Conservation (phyloP, 2,329 filamentous ascomycete species). For the Cadophora sp. region DNA sequence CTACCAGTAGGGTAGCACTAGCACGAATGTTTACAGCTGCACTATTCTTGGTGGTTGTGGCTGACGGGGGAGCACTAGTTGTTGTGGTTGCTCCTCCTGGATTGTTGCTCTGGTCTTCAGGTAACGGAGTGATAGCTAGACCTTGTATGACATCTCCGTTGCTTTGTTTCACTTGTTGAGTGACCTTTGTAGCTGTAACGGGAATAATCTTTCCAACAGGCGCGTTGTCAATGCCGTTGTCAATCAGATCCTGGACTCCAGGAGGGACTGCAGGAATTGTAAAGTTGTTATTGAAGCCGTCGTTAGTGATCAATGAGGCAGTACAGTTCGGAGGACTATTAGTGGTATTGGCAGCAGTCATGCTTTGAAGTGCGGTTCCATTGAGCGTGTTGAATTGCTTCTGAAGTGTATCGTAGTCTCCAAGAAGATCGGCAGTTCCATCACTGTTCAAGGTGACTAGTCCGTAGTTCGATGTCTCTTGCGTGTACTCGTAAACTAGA, state of each 20-base stretch:
- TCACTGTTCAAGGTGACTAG: conserved; percentile 68
- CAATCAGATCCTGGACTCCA: conserved; percentile 74
- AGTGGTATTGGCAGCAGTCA: conserved; percentile 61
- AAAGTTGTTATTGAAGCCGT: conserved; percentile 80
- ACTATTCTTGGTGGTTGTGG: conserved; percentile 38
- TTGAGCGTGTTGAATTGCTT: conserved; percentile 78
- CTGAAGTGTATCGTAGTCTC: conserved; percentile 77
- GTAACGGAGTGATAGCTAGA: conserved; percentile 63
- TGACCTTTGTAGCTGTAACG: conserved; percentile 60
- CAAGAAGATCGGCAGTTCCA: conserved; percentile 61
- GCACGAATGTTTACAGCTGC: conserved; percentile 26
- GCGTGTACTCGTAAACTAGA: conserved; percentile 81
- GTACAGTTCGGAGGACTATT: conserved; percentile 69
- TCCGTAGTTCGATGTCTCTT: conserved; percentile 72
- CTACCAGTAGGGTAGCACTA: conserved; percentile 27
- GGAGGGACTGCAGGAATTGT: conserved; percentile 73
- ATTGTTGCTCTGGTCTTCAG: conserved; percentile 59
- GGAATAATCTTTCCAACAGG: conserved; percentile 69
- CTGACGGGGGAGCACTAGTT: conserved; percentile 28
- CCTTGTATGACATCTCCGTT: conserved; percentile 65
- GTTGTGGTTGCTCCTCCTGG: conserved; percentile 45
- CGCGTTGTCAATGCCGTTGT: conserved; percentile 73
- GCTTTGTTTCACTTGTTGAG: conserved; percentile 61
- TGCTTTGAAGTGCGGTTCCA: conserved; percentile 68
- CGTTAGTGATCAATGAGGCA: conserved; percentile 67